Conservation (phyloP, 176 grass and related monocot genomes). For the Chloris gayana region DNA sequence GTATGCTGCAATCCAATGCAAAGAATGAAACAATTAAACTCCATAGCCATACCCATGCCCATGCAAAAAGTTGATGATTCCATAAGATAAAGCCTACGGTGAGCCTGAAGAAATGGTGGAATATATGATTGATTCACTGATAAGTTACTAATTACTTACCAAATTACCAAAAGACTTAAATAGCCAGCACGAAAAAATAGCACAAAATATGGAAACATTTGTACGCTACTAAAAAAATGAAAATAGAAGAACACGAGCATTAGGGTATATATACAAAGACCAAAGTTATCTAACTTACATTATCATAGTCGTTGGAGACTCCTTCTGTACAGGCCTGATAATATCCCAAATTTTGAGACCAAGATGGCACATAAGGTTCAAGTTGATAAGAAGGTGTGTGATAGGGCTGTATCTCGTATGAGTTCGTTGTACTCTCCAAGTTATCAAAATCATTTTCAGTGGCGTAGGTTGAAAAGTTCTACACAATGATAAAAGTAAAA, state of each 20-base stretch:
- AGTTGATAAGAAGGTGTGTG: slow-evolving; percentile 33
- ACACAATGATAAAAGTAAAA: slow-evolving; percentile 14
- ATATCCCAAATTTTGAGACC: slow-evolving; percentile 57
- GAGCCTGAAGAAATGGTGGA: background rate
- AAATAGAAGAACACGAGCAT: background rate
- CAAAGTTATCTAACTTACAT: slow-evolving; percentile 58
- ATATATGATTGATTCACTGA: background rate
- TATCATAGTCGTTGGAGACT: slow-evolving; percentile 34
- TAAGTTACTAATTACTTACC: background rate
- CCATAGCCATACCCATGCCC: background rate
- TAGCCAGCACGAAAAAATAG: background rate
- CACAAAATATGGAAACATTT: background rate
- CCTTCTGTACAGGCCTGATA: slow-evolving; percentile 51
- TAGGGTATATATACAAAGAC: background rate
- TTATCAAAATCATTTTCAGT: slow-evolving; percentile 32
- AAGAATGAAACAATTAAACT: slow-evolving; percentile 9
- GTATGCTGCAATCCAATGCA: slow-evolving; percentile 45
- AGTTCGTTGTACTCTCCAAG: slow-evolving; percentile 29
- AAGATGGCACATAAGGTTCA: slow-evolving; percentile 64
- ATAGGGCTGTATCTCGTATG: slow-evolving; percentile 44
- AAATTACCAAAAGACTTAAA: background rate
- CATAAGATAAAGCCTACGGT: background rate
- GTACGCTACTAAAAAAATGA: background rate
- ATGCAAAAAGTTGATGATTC: slow-evolving; percentile 2
- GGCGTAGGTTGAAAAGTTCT: slow-evolving; percentile 58